A percentile compares a stretch with the other conserved stretches of the same genome.
Conservation (phyloP, 1,284 basidiomycete species). For the Ustanciosporium gigantosporum region DNA sequence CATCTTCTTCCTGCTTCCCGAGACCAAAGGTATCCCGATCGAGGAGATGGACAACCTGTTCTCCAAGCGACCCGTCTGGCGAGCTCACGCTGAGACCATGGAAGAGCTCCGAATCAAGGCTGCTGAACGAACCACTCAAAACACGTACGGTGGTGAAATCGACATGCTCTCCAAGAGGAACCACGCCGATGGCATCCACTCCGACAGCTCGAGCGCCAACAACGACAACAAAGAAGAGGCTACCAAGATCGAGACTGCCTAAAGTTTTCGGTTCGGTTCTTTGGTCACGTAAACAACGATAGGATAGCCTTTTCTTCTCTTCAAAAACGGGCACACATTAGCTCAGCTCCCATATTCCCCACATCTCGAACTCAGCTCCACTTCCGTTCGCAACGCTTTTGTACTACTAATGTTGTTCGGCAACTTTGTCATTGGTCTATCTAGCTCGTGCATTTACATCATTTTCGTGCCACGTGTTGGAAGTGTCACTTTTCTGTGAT, state of each 20-base stretch:
- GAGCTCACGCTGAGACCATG: conserved; percentile 12
- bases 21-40: conserved; percentile 74
- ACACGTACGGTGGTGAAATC: neutral
- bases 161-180: neutral
- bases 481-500: no score
- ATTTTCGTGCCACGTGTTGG: no score
- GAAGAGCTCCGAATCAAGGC: conserved; percentile 17
- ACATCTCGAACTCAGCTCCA: no score
- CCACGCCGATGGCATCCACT: neutral
- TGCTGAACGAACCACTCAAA: conserved; percentile 1
- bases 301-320: no score
- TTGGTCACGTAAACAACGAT: no score
- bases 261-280: no score
- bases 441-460: no score
- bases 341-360: no score
- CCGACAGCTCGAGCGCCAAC: neutral
- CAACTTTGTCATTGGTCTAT: no score
- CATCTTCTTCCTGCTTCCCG: conserved; percentile 68
- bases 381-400: no score
- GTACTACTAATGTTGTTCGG: no score
- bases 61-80: conserved; percentile 10
- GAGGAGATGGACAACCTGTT: conserved; percentile 68
- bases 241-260: conserved; percentile 1
- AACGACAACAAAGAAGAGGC: neutral
- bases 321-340: no score